phyloP scores from a whole-genome alignment of 768 basidiomycete species.

The Boletus sp. region DNA sequence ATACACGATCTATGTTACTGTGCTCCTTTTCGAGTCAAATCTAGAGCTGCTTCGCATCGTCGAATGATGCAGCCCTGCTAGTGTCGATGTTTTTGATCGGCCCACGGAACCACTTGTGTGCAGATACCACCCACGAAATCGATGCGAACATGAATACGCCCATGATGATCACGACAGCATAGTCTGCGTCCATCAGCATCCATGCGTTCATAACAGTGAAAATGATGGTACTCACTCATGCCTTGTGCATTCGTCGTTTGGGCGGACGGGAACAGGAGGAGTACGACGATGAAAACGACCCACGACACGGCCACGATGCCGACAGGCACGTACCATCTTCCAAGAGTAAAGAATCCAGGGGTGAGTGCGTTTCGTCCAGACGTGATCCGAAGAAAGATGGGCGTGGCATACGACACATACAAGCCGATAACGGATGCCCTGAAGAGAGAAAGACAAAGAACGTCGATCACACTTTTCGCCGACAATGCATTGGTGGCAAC shows the following conservation, averaged over 20 bases:
- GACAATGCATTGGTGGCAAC: too few relatives aligned
- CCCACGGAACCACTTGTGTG: constrained; percentile 69
- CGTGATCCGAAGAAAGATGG: constrained; percentile 70
- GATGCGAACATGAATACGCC: constrained; percentile 64
- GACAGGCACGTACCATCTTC: constrained; percentile 57
- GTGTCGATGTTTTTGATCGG: constrained; percentile 53
- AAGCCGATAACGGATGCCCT: constrained; percentile 72
- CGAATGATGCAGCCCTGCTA: background rate
- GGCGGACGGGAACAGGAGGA: constrained; percentile 57
- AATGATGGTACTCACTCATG: constrained; percentile 53
- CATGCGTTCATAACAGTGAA: background rate
- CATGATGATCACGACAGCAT: constrained; percentile 64
- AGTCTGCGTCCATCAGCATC: constrained; percentile 43
- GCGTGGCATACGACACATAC: constrained; percentile 62
- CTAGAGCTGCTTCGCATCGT: constrained; percentile 14
- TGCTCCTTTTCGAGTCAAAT: background rate
- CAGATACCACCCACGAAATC: constrained; percentile 63
- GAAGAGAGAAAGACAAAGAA: background rate
- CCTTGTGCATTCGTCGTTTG: constrained; percentile 39
- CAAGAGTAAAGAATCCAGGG: constrained; percentile 62
- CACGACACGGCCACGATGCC: constrained; percentile 63
- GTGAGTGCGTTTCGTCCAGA: constrained; percentile 57
- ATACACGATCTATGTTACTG: background rate
- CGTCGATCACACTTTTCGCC: background rate
- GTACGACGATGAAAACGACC: constrained; percentile 59